Base-by-base conservation (phyloP, 2,329 filamentous ascomycete species). In the Alternaria dauci region DNA sequence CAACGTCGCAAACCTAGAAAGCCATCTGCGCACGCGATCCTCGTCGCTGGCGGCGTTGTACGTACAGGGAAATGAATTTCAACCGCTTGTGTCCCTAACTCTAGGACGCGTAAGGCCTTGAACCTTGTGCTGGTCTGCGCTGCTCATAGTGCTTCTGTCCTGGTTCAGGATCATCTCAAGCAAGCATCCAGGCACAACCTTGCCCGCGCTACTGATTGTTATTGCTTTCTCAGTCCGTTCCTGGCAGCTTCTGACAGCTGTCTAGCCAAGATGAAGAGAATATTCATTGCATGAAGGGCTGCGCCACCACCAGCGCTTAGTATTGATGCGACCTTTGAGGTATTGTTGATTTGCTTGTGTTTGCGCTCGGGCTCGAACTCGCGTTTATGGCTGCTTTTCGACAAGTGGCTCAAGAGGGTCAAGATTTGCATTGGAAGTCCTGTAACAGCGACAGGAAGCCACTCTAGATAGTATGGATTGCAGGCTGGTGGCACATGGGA, bases 351-450 rank as follows among this genome's bases (percentile, higher is more conserved):
- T 54, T 59, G 62, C 54, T 34, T 52, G 30, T 26, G 56, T 41
- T 48, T 55, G 56, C 59, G 55, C 55, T 60, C 58, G 58, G 32
- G 32, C 8, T 60, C 51, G 59, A 41, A 34, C 32, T 65, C 63
- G 59, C 59, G 41, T 65, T 55, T 18, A 62, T 66, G 54, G 47
- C 56, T 59, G 57, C 48, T 53, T 50, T 50, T 46, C 53, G 61
- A 61, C 59, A 2, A 47, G 55, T 44, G 11, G 18, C 28, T 42
- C 36, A 43, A 48, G 32, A 46, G 16, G 12, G 55, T 30, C 32
- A 57, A n/a, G 39, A 41, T 23, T 28, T 43, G 36, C 34, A 32
- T 43, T 28, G 39, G 28, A 36, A 53, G 26, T 42, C 44, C 34
- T 39, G 28, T 38, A 34, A 30, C 28, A 34, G 30, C 38, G 30